Conservation (phyloP, 139 green algal species). For the Chlorella sp. region DNA sequence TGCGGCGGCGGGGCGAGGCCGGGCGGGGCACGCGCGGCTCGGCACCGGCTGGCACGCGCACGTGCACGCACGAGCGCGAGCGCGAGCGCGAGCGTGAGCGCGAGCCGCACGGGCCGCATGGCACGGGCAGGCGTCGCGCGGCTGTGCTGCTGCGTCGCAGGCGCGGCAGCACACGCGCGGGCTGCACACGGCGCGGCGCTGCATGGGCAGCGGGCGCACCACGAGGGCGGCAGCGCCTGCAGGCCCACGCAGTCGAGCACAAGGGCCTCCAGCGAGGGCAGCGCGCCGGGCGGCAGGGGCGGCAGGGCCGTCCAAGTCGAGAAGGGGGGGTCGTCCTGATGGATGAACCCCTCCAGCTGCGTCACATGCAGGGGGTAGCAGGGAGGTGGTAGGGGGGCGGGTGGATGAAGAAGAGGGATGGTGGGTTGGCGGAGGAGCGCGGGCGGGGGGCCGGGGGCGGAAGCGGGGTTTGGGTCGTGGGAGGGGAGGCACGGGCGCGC, state of each 20-base stretch:
- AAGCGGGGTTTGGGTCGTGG: no score
- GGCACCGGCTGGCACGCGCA: neutral
- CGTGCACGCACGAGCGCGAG: no score
- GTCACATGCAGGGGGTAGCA: neutral
- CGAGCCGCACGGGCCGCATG: no score
- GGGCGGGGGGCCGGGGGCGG: neutral
- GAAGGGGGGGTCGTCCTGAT: neutral
- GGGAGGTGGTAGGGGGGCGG: neutral
- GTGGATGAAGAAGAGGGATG: neutral
- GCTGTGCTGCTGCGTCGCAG: no score
- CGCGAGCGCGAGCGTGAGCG: no score
- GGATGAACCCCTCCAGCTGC: neutral
- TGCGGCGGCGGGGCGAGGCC: neutral
- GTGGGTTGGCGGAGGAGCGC: neutral
- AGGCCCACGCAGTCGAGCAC: neutral
- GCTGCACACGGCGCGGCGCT: no score
- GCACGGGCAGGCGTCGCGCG: no score
- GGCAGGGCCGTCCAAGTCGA: constrained; percentile 5
- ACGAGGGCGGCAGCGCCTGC: neutral
- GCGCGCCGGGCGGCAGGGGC: neutral
- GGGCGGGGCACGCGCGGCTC: neutral
- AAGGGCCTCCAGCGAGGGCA: neutral
- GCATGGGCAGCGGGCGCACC: neutral
- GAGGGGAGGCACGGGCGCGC: no score
- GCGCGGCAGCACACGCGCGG: no score